These are phyloP conservation scores for Mucor saturninus DNA, from an alignment of 371 early-diverging fungal genomes.

Conservation along the genomic window DNA sequence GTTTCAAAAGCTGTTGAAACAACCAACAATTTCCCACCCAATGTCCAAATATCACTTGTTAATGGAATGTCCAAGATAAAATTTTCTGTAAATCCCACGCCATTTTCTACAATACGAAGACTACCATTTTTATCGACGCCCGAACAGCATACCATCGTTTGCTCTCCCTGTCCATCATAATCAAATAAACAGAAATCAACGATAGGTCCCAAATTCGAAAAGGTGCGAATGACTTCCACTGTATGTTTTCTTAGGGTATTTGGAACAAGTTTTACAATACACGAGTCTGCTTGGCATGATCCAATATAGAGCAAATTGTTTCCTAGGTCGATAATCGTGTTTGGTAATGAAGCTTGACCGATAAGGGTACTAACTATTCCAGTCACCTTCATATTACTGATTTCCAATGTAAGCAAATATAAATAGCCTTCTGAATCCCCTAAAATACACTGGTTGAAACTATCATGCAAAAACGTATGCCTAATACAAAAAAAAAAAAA, in stretches of 20 bases:
- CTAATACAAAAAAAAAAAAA: background rate
- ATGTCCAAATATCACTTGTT: slow-evolving; percentile 72
- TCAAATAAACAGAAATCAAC: slow-evolving; percentile 81
- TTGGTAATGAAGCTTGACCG: slow-evolving; percentile 53
- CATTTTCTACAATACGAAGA: slow-evolving; percentile 84
- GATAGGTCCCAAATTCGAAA: slow-evolving; percentile 78
- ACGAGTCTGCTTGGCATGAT: slow-evolving; percentile 84
- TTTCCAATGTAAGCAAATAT: slow-evolving; percentile 60
- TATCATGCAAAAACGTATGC: slow-evolving; percentile 41
- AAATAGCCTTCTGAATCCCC: slow-evolving; percentile 77
- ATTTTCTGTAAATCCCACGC: slow-evolving; percentile 81
- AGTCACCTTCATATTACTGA: slow-evolving; percentile 20
- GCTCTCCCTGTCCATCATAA: slow-evolving; percentile 70
- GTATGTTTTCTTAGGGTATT: slow-evolving; percentile 27
- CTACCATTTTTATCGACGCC: slow-evolving; percentile 78
- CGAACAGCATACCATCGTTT: slow-evolving; percentile 87
- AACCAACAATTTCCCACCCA: slow-evolving; percentile 51
- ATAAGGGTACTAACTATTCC: slow-evolving; percentile 15
- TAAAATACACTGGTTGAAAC: slow-evolving; percentile 64
- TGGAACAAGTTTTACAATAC: slow-evolving; percentile 58
- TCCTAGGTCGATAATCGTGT: slow-evolving; percentile 70
- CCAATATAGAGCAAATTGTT: slow-evolving; percentile 77
- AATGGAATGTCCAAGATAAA: slow-evolving; percentile 64
- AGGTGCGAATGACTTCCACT: slow-evolving; percentile 61
- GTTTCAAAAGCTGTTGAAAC: slow-evolving; percentile 54